A percentile compares a stretch with the other conserved stretches of the same genome.
phyloP scores from a whole-genome alignment of 257 asterid species.

The Ehretia macrophylla region DNA sequence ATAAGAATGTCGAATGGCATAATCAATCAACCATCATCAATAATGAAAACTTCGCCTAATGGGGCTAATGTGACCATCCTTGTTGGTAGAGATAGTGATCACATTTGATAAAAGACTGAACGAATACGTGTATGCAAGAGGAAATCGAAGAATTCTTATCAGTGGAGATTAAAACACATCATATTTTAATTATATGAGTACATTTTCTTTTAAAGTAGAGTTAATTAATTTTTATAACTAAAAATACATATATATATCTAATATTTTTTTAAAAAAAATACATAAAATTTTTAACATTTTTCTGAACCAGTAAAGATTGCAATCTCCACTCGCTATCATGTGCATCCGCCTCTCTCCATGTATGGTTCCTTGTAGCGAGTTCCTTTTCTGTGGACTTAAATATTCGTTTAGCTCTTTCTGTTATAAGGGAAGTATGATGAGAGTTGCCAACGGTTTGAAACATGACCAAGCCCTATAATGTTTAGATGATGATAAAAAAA shows the following conservation, averaged over 20 bases:
- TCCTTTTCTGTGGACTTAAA: not conserved
- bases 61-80: constrained; percentile 5
- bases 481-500: constrained; percentile 1
- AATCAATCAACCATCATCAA: not conserved
- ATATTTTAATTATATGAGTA: too few species aligned
- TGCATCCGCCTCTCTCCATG: too few species aligned
- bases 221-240: too few species aligned
- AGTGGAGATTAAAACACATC: too few species aligned
- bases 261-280: too few species aligned
- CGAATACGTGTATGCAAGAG: not conserved
- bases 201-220: too few species aligned
- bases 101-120: constrained; percentile 1
- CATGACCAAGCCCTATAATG: not conserved
- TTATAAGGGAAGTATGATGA: constrained; percentile 10
- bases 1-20: not conserved
- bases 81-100: constrained; percentile 3
- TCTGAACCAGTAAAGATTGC: too few species aligned
- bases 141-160: too few species aligned
- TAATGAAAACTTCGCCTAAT: not conserved
- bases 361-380: too few species aligned
- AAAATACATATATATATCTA: too few species aligned
- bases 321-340: too few species aligned
- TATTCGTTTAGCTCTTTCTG: constrained; percentile 5
- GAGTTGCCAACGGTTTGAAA: constrained; percentile 1
- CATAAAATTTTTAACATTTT: too few species aligned